A percentile compares a stretch with the other conserved stretches of the same genome.
These are phyloP conservation scores for Paramecium biaurelia DNA, from an alignment of 73 alveolate species.

Conservation along the genomic window DNA sequence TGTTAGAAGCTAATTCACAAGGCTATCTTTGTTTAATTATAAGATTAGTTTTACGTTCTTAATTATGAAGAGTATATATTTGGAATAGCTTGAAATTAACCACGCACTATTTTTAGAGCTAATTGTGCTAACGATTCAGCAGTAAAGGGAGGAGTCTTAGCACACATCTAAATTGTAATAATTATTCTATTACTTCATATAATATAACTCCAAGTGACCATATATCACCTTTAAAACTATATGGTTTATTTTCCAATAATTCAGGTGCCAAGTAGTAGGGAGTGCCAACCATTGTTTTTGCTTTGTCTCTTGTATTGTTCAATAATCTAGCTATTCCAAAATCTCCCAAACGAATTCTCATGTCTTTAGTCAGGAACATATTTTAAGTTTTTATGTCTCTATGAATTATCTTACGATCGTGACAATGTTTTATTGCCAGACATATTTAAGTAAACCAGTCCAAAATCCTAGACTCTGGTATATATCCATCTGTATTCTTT, in stretches of 20 bases:
- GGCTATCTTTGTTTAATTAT: not conserved
- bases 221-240: conserved; percentile 77
- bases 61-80: conserved; percentile 70
- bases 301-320: conserved; percentile 86
- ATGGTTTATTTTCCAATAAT: conserved; percentile 85
- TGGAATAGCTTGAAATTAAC: conserved; percentile 78
- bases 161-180: conserved; percentile 68
- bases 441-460: conserved; percentile 87
- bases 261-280: conserved; percentile 96
- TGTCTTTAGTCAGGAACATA: conserved; percentile 92
- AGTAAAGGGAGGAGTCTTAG: conserved; percentile 89
- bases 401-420: conserved; percentile 95
- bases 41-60: conserved; percentile 40
- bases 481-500: conserved; percentile 68
- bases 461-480: conserved; percentile 77
- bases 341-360: conserved; percentile 94
- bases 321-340: conserved; percentile 96
- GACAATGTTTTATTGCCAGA: conserved; percentile 85
- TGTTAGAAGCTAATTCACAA: conserved; percentile 70
- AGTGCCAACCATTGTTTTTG: conserved; percentile 94
- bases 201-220: conserved; percentile 89
- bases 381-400: conserved; percentile 92
- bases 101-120: conserved; percentile 83
- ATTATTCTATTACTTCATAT: conserved; percentile 63
- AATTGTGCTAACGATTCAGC: conserved; percentile 83